Base-by-base conservation (phyloP, 2,329 filamentous ascomycete genomes). In the Hortaea werneckii region DNA sequence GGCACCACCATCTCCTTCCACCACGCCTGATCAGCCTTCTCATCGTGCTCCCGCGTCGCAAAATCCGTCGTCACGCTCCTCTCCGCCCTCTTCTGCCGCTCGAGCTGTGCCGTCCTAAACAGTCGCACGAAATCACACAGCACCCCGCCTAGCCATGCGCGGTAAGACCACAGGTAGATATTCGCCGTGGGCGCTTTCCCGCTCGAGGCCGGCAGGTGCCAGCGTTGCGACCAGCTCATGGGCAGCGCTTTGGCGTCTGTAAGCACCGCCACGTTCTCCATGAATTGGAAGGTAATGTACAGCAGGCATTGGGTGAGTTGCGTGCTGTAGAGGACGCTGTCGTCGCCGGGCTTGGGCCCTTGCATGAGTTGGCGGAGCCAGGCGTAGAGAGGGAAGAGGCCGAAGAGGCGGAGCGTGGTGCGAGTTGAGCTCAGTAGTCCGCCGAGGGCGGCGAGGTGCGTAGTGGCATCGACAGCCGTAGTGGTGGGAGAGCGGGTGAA, bases 251-350 rank as follows among this genome's bases (percentile, higher is more conserved):
- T 65, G 46, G 60, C 59, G 51, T 71, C 68, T 5, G 66, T 65
- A 20, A 71, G 62, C 8, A 70, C 56, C 5, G 55, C 67, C 10
- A 70, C 54, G 57, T 71, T 71, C 56, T 71, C 68, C 7, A 70
- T 57, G 5, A 60, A 59, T 49, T 71, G 68, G 62, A 67, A 71
- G 42, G 58, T 58, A 41, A 67, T 61, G 61, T 71, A 71, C 43
- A 66, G 60, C 42, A 58, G 56, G 40, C 66, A 67, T 47, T 71
- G 68, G 48, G 66, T 56, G 7, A 67, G 48, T 5, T 67, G 62
- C 6, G 68, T 68, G 26, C 63, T 55, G 52, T 71, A 68, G 39
- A 70, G 57, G 6, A 70, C 63, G 5, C 56, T 47, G 48, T 71
- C 68, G 40, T 67, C 58, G 41, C 65, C 67, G 3, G 61, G 59